Percentiles rank a stretch among this genome's conserved stretches.
phyloP scores from a whole-genome alignment of 768 basidiomycete species.

The Termitomyces eurrhizus region DNA sequence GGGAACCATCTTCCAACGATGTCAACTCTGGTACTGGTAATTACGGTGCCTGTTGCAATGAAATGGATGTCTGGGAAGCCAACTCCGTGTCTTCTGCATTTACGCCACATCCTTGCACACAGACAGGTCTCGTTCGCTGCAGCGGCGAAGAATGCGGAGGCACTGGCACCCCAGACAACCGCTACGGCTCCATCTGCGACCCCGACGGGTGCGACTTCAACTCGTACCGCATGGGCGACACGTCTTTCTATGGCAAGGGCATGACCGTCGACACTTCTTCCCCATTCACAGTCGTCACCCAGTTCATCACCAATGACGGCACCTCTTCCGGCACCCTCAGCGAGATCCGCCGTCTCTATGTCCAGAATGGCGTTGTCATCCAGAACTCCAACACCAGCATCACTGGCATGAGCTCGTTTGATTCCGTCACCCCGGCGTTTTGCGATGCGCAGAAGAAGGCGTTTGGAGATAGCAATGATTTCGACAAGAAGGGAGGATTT shows the following conservation, averaged over 20 bases:
- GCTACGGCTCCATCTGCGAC: constrained; percentile 39
- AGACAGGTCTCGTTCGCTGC: constrained; percentile 38
- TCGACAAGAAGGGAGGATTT: constrained; percentile 10
- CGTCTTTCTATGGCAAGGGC: constrained; percentile 43
- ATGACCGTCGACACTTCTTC: constrained; percentile 45
- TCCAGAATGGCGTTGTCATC: constrained; percentile 33
- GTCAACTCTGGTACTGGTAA: constrained; percentile 43
- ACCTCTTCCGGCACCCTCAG: constrained; percentile 43
- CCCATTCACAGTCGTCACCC: constrained; percentile 55
- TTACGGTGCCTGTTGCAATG: constrained; percentile 50
- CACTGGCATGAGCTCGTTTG: constrained; percentile 33
- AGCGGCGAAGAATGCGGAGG: constrained; percentile 32
- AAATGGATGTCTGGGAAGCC: constrained; percentile 38
- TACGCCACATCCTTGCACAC: constrained; percentile 32
- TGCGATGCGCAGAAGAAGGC: constrained; percentile 40
- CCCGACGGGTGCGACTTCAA: constrained; percentile 41
- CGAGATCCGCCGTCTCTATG: constrained; percentile 46
- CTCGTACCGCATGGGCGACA: constrained; percentile 51
- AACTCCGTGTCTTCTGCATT: too few species aligned
- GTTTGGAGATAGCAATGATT: constrained; percentile 25
- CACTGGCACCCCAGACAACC: constrained; percentile 17
- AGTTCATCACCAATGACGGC: constrained; percentile 48
- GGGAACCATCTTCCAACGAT: constrained; percentile 25
- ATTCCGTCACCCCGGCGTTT: constrained; percentile 47
- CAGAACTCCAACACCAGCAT: constrained; percentile 45